Evolutionary conservation across 768 basidiomycete species (phyloP), one percentile per base, ranked within the genome.

Genomic region (Xerocomus spinulosus): DNA sequence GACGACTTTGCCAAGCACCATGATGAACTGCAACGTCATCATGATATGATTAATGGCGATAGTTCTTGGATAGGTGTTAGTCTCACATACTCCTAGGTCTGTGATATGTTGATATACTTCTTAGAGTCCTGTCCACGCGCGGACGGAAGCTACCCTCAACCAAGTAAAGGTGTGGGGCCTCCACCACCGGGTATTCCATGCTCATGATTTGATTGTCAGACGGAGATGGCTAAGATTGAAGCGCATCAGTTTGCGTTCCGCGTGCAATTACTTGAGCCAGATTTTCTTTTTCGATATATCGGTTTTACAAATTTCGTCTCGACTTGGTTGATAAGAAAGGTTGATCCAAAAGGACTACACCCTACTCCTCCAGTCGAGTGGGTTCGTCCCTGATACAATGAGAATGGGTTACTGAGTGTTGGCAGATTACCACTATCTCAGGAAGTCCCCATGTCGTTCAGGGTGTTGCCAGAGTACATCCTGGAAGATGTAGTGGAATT

Each of bases 401-500:
- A 14, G 18, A 10, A 35, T 18, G 26, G 32, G 23, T 45, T 33
- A 21, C 39, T 56, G 42, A 62, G 10, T 8, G 3, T 51, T 41
- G 36, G n/a, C 55, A 95, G 92, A 30, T 69, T 98, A 25, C 93
- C 94, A 0, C 71, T 99, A 15, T 88, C 92, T 0, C 72, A 80
- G 46, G 88, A 93, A 43, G 85, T 94, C 7, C 92, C 94, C 0
- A 77, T 84, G 68, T 72, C 79, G 0, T 97, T 97, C 76, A 77
- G 85, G 25, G 83, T 88, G 45, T 76, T 98, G 24, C 96, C 96
- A 1, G 96, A 99, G 65, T 95, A 93, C 62, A 78, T 96, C 13
- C 67, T 97, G 34, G 96, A 98, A 63, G 95, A 97, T 61, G 81
- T 97, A 6, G 85, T 92, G 1, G 92, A 95, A 49, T 94, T 89